Evolutionary conservation across 768 basidiomycete species (phyloP).

Genomic region (Mycena venus): DNA sequence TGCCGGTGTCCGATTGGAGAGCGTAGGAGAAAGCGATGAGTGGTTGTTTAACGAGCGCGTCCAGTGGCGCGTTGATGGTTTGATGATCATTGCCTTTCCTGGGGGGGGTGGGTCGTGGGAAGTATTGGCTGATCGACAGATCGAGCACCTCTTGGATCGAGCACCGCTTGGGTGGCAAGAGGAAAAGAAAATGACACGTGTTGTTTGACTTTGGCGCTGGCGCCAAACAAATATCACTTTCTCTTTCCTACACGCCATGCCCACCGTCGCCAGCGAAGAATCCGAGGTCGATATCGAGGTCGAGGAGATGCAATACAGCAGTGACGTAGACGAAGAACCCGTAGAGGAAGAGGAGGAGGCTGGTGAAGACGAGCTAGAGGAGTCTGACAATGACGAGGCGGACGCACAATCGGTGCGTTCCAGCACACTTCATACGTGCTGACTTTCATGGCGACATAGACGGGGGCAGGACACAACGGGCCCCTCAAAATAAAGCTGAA

Average conservation of each 20-base stretch:
- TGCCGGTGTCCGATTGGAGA: too few species aligned
- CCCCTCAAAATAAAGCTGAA: slow-evolving; percentile 34
- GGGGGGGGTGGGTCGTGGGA: too few species aligned
- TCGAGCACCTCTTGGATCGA: too few species aligned
- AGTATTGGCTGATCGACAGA: too few species aligned
- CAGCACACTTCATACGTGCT: background rate
- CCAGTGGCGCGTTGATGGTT: too few species aligned
- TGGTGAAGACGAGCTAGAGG: slow-evolving; percentile 33
- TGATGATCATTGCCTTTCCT: too few species aligned
- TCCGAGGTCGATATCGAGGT: slow-evolving; percentile 33
- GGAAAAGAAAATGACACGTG: too few species aligned
- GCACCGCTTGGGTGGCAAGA: too few species aligned
- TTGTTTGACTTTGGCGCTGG: too few species aligned
- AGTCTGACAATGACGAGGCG: slow-evolving; percentile 12
- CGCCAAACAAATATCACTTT: too few species aligned
- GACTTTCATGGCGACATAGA: background rate
- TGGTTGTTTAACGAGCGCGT: too few species aligned
- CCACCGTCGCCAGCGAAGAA: slow-evolving; percentile 27
- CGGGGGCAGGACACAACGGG: background rate
- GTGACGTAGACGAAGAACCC: slow-evolving; percentile 6
- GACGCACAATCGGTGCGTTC: slow-evolving; percentile 18
- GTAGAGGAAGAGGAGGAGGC: slow-evolving; percentile 8
- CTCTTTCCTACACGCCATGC: background rate
- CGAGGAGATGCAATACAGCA: slow-evolving; percentile 16
- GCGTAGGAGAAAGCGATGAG: too few species aligned